These are phyloP conservation scores for Cyamopsis tetragonoloba DNA, from an alignment of 306 rosid genomes.

Conservation along the genomic window DNA sequence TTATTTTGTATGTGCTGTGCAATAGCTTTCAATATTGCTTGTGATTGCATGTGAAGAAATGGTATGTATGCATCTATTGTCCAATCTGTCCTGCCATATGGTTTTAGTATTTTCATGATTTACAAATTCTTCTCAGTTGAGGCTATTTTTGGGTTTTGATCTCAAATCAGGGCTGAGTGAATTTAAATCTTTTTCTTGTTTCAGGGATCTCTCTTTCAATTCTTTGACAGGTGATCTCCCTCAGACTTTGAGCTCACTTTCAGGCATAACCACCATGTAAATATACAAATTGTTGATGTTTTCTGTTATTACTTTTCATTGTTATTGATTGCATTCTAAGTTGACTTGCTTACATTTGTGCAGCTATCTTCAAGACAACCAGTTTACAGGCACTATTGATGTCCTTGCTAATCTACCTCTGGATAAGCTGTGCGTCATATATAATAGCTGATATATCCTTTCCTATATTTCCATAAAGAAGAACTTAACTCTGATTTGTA, in stretches of 20 bases:
- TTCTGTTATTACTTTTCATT: slow-evolving; percentile 20
- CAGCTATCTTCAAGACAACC: slow-evolving; percentile 89
- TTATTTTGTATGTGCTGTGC: neutral
- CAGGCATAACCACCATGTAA: slow-evolving; percentile 66
- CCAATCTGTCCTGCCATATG: slow-evolving; percentile 10
- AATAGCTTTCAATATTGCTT: slow-evolving; percentile 16
- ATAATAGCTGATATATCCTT: slow-evolving; percentile 11
- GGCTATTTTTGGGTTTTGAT: slow-evolving; percentile 19
- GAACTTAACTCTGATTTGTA: slow-evolving; percentile 18
- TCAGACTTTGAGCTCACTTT: slow-evolving; percentile 73
- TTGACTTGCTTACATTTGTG: slow-evolving; percentile 27
- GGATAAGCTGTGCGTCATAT: slow-evolving; percentile 57
- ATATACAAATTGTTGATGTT: slow-evolving; percentile 20
- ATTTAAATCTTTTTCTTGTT: slow-evolving; percentile 27
- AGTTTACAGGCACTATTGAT: slow-evolving; percentile 78
- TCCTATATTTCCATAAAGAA: slow-evolving; percentile 18
- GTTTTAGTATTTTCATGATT: neutral
- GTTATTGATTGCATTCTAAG: slow-evolving; percentile 29
- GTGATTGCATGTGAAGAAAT: neutral
- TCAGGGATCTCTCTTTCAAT: slow-evolving; percentile 95
- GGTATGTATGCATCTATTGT: neutral
- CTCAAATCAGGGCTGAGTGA: slow-evolving; percentile 10
- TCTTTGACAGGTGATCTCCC: slow-evolving; percentile 74
- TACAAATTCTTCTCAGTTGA: neutral
- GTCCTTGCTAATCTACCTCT: slow-evolving; percentile 85